phyloP scores from a whole-genome alignment of 228 moss, liverwort and hornwort genomes.

The Sphagnum fallax region DNA sequence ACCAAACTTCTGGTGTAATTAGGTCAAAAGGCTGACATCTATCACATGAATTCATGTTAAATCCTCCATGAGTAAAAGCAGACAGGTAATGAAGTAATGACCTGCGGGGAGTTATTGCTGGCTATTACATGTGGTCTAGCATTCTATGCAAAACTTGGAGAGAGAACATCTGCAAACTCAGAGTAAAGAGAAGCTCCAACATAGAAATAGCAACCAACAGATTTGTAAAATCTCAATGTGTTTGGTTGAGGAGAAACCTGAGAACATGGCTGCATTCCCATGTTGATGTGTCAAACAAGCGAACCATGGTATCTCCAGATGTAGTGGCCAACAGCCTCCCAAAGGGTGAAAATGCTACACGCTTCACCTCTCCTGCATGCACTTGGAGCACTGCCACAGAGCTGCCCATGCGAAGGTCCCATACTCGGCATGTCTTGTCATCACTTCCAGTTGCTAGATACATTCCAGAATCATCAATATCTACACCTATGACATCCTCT shows the following conservation, averaged over 20 bases:
- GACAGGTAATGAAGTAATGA: too few relatives aligned
- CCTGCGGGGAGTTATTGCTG: too few relatives aligned
- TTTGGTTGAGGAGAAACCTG: conserved; percentile 35
- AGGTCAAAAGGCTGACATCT: too few relatives aligned
- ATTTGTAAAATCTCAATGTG: too few relatives aligned
- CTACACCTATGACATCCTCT: conserved; percentile 98
- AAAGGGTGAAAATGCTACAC: conserved; percentile 92
- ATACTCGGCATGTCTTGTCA: conserved; percentile 98
- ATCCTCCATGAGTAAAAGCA: too few relatives aligned
- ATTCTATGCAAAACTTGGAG: too few relatives aligned
- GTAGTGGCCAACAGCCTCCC: conserved; percentile 92
- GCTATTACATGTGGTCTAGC: too few relatives aligned
- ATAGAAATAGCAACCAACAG: too few relatives aligned
- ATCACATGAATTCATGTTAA: too few relatives aligned
- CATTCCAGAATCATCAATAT: conserved; percentile 93
- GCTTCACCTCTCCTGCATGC: conserved; percentile 94
- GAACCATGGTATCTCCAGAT: conserved; percentile 92
- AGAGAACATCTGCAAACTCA: too few relatives aligned
- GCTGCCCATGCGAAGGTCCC: conserved; percentile 96
- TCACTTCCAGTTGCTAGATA: conserved; percentile 96
- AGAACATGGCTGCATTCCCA: conserved; percentile 78
- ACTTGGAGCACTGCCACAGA: conserved; percentile 65
- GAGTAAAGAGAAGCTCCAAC: too few relatives aligned
- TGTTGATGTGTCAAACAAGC: conserved; percentile 83
- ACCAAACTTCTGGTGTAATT: too few relatives aligned